phyloP scores from a whole-genome alignment of 331 rosid genomes.

The Prunus yedoensis region DNA sequence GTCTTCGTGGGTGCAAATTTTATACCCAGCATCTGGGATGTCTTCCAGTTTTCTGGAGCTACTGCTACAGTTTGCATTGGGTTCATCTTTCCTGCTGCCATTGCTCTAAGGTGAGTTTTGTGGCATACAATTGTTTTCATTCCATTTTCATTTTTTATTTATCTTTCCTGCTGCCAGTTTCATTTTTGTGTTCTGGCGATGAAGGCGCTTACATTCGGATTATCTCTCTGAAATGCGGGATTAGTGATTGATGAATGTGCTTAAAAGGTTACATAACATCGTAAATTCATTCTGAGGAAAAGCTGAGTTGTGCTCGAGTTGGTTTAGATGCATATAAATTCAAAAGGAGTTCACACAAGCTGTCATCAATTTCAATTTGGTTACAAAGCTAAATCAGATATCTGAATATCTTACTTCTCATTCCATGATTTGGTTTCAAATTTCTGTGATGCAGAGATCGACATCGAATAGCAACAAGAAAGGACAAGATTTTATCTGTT shows the following conservation, averaged over 20 bases:
- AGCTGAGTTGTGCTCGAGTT: background rate
- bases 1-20: conserved; percentile 61
- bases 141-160: too few relatives aligned
- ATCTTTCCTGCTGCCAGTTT: too few relatives aligned
- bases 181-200: too few relatives aligned
- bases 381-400: background rate
- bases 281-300: background rate
- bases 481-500: conserved; percentile 52
- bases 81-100: conserved; percentile 67
- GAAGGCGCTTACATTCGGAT: too few relatives aligned
- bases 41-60: conserved; percentile 71
- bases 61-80: conserved; percentile 74
- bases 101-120: conserved; percentile 54
- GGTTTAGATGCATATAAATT: background rate
- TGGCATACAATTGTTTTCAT: background rate
- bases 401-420: background rate
- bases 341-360: background rate
- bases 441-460: conserved; percentile 52
- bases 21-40: conserved; percentile 68
- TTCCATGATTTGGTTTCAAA: background rate
- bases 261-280: too few relatives aligned
- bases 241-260: too few relatives aligned
- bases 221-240: too few relatives aligned
- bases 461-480: conserved; percentile 50
- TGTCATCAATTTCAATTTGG: background rate